Conservation (phyloP, 2,329 filamentous ascomycete genomes). For the Paradendryphiella salina region DNA sequence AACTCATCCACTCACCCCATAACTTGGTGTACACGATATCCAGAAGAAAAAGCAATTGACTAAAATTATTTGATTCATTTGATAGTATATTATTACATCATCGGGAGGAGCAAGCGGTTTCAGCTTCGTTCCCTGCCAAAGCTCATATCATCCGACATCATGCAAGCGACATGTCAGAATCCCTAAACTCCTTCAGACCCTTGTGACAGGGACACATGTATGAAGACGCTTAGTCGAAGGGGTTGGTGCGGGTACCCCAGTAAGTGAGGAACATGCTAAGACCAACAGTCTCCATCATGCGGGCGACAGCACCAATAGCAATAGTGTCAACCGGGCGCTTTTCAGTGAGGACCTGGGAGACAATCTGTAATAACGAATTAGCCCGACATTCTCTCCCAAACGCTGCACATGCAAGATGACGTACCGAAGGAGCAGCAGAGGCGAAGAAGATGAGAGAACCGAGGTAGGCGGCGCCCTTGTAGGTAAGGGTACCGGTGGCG, state of each 20-base stretch:
- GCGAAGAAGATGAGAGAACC: conserved; percentile 90
- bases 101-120: conserved; percentile 22
- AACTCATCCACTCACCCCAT: not conserved
- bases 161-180: conserved; percentile 26
- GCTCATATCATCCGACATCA: conserved; percentile 29
- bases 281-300: conserved; percentile 90
- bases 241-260: conserved; percentile 96
- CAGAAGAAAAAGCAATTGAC: not conserved
- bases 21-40: not conserved
- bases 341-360: conserved; percentile 85
- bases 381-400: not conserved
- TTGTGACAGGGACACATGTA: conserved; percentile 1
- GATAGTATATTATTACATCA: conserved; percentile 38
- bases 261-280: conserved; percentile 91
- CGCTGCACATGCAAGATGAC: conserved; percentile 42
- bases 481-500: conserved; percentile 89
- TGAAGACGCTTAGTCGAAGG: conserved; percentile 69
- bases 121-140: conserved; percentile 22
- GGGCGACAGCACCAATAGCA: conserved; percentile 79
- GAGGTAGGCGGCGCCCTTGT: conserved; percentile 96
- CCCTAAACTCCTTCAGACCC: conserved; percentile 24
- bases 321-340: conserved; percentile 90
- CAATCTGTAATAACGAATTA: conserved; percentile 62
- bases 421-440: conserved; percentile 81
- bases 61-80: conserved; percentile 23